Percentiles rank a stretch among this genome's conserved stretches.
phyloP scores from a whole-genome alignment of 2,329 filamentous ascomycete genomes.

The Alternaria panax region DNA sequence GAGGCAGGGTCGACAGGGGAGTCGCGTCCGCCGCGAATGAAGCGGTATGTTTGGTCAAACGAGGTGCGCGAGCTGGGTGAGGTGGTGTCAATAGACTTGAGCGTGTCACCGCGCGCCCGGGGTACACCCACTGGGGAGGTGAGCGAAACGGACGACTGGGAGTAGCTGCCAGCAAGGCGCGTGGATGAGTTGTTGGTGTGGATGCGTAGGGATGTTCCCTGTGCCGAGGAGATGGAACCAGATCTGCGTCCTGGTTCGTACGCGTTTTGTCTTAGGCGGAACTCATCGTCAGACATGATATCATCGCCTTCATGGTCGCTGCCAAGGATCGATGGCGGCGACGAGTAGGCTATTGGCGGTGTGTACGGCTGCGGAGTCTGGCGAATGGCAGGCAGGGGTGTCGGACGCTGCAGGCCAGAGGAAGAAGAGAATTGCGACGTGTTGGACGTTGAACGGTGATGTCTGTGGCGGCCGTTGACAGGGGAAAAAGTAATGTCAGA shows the following conservation, averaged over 20 bases:
- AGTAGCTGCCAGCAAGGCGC: conserved; percentile 57
- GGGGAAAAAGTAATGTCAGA: conserved; percentile 55
- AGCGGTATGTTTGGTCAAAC: conserved; percentile 63
- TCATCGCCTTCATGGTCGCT: conserved; percentile 55
- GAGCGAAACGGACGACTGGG: conserved; percentile 61
- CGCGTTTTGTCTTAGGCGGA: conserved; percentile 49
- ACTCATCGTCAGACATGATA: conserved; percentile 57
- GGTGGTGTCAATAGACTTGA: conserved; percentile 57
- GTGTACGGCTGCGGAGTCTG: conserved; percentile 63
- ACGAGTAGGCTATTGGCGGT: conserved; percentile 59
- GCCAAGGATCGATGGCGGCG: conserved; percentile 58
- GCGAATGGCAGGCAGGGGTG: conserved; percentile 62
- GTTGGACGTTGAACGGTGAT: conserved; percentile 62
- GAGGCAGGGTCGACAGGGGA: conserved; percentile 59
- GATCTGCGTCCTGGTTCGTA: conserved; percentile 52
- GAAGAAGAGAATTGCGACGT: conserved; percentile 62
- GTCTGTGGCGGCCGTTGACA: conserved; percentile 51
- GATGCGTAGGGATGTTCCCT: conserved; percentile 48
- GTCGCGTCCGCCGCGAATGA: conserved; percentile 59
- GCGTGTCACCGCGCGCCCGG: conserved; percentile 59
- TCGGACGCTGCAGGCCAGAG: conserved; percentile 58
- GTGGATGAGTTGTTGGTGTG: conserved; percentile 53
- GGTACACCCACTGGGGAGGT: conserved; percentile 51
- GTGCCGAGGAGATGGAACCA: conserved; percentile 55
- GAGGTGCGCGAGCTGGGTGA: conserved; percentile 64